Base-by-base conservation (phyloP, 2,329 filamentous ascomycete species). In the Microsporum audouinii region DNA sequence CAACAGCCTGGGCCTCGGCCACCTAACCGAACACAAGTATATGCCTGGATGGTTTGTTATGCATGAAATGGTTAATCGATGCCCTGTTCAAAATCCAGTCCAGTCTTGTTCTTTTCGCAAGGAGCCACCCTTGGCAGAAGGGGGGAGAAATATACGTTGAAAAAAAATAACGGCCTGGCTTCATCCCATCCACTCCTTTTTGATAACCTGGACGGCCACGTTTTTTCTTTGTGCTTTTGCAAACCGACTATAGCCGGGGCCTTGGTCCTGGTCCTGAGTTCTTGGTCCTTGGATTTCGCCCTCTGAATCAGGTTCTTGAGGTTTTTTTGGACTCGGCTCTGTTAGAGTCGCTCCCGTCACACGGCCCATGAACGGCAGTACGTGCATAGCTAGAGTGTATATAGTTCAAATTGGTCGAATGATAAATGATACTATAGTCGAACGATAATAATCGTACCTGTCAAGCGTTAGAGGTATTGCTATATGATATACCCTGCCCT, bases 171-270 rank as follows among this genome's bases (percentile, higher is more conserved):
- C 5, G 27, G 27, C 17, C 23, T 8, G 43, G 23, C 17, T 2
- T 3, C 27, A 31, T 34, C 49, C 49, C 49, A 53, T 31, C 29
- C 39, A 8, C 6, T 53, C 27, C 17, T 53, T 31, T 34, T 53
- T 34, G 49, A 31, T 53, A 34, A 53, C 43, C 43, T 47, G 23
- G 43, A 47, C 29, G 27, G 49, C 31, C 49, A 53, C 49, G 31
- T 53, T 34, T 53, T 53, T 29, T 14, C 49, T 8, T 51, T 10
- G 10, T 31, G 12, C 49, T 53, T 34, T 33, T 34, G 49, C 27
- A 53, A 53, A 29, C 49, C 49, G 49, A 53, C 49, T 53, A 7
- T 53, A 53, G 49, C 49, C 49, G 49, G 49, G 49, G 33, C 27
- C 43, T 53, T 53, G 27, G 49, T 17, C 31, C 31, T 53, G 31